Conservation (phyloP, 1,284 basidiomycete species). For the Tylopilus sp. region DNA sequence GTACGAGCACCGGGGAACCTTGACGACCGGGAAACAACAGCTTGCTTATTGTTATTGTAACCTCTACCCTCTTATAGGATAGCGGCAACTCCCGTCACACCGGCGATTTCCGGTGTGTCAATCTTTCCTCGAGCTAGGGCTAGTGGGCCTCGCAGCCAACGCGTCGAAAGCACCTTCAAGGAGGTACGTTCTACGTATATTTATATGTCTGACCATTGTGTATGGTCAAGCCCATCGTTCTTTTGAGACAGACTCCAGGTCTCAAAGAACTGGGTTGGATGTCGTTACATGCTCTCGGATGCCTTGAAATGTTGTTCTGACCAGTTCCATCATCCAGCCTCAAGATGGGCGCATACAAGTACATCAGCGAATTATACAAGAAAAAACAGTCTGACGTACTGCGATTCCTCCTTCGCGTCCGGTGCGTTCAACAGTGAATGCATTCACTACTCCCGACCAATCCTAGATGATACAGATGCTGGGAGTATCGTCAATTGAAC, state of each 20-base stretch:
- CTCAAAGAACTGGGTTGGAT: conserved; percentile 29
- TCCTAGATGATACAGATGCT: conserved; percentile 68
- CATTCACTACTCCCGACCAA: conserved; percentile 8
- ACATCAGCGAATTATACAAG: conserved; percentile 94
- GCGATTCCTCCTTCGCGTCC: conserved; percentile 96
- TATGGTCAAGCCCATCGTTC: conserved; percentile 7
- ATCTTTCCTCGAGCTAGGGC: not conserved
- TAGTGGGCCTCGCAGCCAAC: conserved; percentile 7
- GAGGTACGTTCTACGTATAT: conserved; percentile 30
- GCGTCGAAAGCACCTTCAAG: conserved; percentile 22
- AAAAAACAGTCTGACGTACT: conserved; percentile 97
- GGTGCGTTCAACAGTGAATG: conserved; percentile 53
- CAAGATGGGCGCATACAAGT: conserved; percentile 92
- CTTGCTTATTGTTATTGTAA: conserved; percentile 16
- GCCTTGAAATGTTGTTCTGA: conserved; percentile 19
- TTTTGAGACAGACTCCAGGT: conserved; percentile 3
- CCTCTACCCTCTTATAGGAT: not conserved
- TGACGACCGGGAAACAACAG: conserved; percentile 26
- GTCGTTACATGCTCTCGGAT: conserved; percentile 21
- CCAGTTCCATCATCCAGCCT: conserved; percentile 22
- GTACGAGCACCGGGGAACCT: conserved; percentile 5
- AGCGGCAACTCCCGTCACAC: conserved; percentile 24
- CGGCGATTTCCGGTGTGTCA: conserved; percentile 23
- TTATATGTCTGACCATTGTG: not conserved
- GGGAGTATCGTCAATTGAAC: conserved; percentile 98